A percentile compares a stretch with the other conserved stretches of the same genome.
These are phyloP conservation scores for Lablab purpureus DNA, from an alignment of 306 rosid species.

Conservation along the genomic window DNA sequence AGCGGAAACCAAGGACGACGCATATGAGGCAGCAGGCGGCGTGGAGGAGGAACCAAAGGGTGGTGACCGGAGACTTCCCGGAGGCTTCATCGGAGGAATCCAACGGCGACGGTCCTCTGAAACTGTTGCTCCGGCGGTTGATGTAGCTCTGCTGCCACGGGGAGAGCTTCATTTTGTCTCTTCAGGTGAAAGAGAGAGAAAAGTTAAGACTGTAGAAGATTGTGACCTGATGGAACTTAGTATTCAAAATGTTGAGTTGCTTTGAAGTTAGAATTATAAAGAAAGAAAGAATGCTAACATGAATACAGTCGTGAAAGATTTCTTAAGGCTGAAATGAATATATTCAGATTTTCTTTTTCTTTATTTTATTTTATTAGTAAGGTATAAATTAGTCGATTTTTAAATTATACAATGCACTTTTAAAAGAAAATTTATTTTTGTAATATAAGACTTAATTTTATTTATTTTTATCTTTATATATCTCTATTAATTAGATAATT, in stretches of 20 bases:
- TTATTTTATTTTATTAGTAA: too few relatives aligned
- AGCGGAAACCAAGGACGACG: conserved; percentile 77
- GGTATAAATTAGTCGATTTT: too few relatives aligned
- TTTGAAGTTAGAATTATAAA: neutral
- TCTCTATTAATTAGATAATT: too few relatives aligned
- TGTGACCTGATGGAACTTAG: neutral
- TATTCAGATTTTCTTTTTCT: neutral
- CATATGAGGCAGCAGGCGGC: conserved; percentile 74
- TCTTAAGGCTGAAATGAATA: neutral
- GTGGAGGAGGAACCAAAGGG: conserved; percentile 74
- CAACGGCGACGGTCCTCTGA: conserved; percentile 57
- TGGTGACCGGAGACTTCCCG: conserved; percentile 62
- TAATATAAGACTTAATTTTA: too few relatives aligned
- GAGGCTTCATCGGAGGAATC: conserved; percentile 67
- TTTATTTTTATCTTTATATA: too few relatives aligned
- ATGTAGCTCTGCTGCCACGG: conserved; percentile 75
- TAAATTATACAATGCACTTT: too few relatives aligned
- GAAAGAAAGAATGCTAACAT: neutral
- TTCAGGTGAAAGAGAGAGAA: conserved; percentile 36
- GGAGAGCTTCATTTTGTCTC: conserved; percentile 70
- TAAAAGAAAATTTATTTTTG: too few relatives aligned
- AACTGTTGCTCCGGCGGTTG: conserved; percentile 71
- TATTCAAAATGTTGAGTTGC: neutral
- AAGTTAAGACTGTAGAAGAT: neutral
- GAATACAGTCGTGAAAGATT: neutral